phyloP scores from a whole-genome alignment of 768 basidiomycete genomes.

The Dioszegia hungarica region DNA sequence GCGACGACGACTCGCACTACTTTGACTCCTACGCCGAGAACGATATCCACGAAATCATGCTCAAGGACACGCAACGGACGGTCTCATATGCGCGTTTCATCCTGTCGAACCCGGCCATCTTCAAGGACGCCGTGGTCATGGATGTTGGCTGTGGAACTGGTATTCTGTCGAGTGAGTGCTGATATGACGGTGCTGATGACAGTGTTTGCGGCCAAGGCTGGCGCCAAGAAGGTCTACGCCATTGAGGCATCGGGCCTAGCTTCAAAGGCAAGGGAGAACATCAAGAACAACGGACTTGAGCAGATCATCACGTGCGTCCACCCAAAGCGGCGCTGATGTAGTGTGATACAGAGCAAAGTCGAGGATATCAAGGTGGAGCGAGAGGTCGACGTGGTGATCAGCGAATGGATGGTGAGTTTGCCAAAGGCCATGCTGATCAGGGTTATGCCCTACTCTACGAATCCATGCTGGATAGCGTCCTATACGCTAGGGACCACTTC shows the following conservation, averaged over 20 bases:
- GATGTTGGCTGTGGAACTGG: conserved; percentile 97
- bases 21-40: conserved; percentile 86
- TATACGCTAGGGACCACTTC: conserved; percentile 79
- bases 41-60: conserved; percentile 94
- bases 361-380: conserved; percentile 72
- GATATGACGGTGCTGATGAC: background rate
- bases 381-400: conserved; percentile 88
- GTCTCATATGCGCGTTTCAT: conserved; percentile 90
- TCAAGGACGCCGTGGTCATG: conserved; percentile 78
- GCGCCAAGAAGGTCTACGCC: conserved; percentile 83
- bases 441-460: conserved; percentile 68
- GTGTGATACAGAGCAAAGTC: conserved; percentile 82
- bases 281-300: conserved; percentile 66
- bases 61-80: conserved; percentile 89
- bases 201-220: conserved; percentile 80
- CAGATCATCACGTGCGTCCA: conserved; percentile 61
- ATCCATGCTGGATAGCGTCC: conserved; percentile 94
- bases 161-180: conserved; percentile 56
- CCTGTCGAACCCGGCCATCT: conserved; percentile 70
- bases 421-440: conserved; percentile 23
- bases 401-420: conserved; percentile 86
- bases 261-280: conserved; percentile 68
- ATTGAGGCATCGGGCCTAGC: conserved; percentile 86
- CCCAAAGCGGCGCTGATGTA: conserved; percentile 25
- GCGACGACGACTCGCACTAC: conserved; percentile 90